phyloP scores from a whole-genome alignment of 257 asterid species.

The Echium plantagineum region DNA sequence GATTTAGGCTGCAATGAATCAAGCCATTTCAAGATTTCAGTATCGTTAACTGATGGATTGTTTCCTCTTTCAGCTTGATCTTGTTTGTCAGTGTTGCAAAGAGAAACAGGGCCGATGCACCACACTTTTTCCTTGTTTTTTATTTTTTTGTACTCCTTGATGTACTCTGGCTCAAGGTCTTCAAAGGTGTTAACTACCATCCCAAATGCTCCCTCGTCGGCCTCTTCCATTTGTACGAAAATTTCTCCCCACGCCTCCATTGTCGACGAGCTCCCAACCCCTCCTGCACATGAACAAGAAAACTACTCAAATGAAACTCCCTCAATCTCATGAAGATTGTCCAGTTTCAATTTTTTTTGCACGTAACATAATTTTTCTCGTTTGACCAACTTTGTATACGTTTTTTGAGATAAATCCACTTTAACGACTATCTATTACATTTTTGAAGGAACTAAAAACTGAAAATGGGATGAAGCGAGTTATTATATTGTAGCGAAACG shows the following conservation, averaged over 20 bases:
- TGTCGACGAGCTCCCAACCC: background rate
- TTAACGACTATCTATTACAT: no score
- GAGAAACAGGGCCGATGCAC: slow-evolving; percentile 63
- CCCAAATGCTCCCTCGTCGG: slow-evolving; percentile 17
- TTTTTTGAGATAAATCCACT: no score
- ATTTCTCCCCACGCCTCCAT: background rate
- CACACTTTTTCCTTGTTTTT: slow-evolving; percentile 32
- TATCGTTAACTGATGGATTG: slow-evolving; percentile 11
- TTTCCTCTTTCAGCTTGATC: slow-evolving; percentile 39
- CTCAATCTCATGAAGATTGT: background rate
- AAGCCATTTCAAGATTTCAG: slow-evolving; percentile 35
- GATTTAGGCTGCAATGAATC: slow-evolving; percentile 19
- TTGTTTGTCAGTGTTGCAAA: slow-evolving; percentile 14
- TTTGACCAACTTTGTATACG: no score
- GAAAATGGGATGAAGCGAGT: no score
- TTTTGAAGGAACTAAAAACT: no score
- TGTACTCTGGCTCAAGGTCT: slow-evolving; percentile 33
- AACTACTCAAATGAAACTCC: no score
- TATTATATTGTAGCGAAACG: no score
- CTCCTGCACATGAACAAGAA: background rate
- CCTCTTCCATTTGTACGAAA: slow-evolving; percentile 9
- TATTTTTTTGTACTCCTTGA: slow-evolving; percentile 16
- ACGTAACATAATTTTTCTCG: no score
- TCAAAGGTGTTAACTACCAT: slow-evolving; percentile 29
- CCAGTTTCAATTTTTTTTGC: background rate